Base-by-base conservation (phyloP, 192 early-diverging fungal genomes). In the Mortierella antarctica region DNA sequence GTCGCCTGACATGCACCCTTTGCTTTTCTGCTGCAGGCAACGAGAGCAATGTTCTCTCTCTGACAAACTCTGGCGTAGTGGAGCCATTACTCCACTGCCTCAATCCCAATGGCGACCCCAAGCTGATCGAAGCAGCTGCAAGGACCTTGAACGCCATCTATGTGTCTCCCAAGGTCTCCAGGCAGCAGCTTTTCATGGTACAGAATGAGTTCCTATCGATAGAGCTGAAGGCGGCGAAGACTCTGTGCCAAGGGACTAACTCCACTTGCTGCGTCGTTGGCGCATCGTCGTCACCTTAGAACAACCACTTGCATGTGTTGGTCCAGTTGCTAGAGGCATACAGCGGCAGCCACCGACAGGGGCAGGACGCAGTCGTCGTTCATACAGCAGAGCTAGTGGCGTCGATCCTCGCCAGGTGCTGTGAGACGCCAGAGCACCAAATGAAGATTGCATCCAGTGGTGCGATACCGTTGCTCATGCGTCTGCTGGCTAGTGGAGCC, bases 121-220 rank as follows among this genome's bases (percentile, higher is more conserved):
- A 87, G 49, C 57, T 93, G 52, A 82, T 93, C 14, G 93, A 95
- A 65, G 91, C 93, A 1, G 70, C 86, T 11, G 87, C 91, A 10
- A 67, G 93, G 40, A 92, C 92, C 18, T 61, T 94, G 11, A 91
- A 90, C 68, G 86, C 91, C 14, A 88, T 93, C 14, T 90, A 91
- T 66, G 86, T 84, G 17, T 87, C 85, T 11, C 83, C 87, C 18
- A 84, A 84, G 15, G 84, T 84, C n/a, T 82, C 85, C 39, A 84
- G 86, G 12, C 77, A 84, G 50, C 85, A 88, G 47, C 58, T 87
- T 0, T 90, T 87, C 68, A 74, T 67, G 52, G 88, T 89, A 84
- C 67, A 62, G 11, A 1, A 13, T 41, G 10, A 41, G 0, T 4
- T 18, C 8, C n/a, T 20, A 3, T 55, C 15, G 17, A 51, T n/a